Conservation (phyloP, 257 asterid genomes). For the Solanum chiquidenum region DNA sequence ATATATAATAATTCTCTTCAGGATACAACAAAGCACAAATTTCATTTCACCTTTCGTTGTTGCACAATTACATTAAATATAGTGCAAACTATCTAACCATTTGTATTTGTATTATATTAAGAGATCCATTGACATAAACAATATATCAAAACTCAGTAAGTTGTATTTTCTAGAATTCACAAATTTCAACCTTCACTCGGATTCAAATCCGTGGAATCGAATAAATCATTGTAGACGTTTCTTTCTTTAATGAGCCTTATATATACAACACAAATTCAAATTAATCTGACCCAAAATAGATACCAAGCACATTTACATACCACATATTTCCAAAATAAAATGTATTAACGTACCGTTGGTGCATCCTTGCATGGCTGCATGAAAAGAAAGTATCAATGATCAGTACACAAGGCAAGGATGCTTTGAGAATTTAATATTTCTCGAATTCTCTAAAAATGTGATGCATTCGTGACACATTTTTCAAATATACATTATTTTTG, state of each 20-base stretch:
- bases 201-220: neutral
- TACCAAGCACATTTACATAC: no score
- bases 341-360: conserved; percentile 64
- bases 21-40: no score
- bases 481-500: neutral
- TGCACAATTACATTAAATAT: no score
- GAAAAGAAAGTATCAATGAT: neutral
- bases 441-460: neutral
- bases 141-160: neutral
- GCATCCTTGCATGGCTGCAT: conserved; percentile 70
- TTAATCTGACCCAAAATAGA: no score
- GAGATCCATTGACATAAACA: neutral
- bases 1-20: neutral
- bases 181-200: no score
- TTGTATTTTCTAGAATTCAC: no score
- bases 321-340: neutral
- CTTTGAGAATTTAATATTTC: neutral
- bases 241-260: neutral
- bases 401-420: neutral
- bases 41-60: no score
- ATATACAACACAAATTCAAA: no score
- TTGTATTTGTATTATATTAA: neutral
- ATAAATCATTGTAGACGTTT: neutral
- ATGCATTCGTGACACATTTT: neutral
- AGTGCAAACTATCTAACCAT: neutral